These are phyloP conservation scores for Colletotrichum euphorbiae DNA, from an alignment of 2,329 filamentous ascomycete species.

Conservation along the genomic window DNA sequence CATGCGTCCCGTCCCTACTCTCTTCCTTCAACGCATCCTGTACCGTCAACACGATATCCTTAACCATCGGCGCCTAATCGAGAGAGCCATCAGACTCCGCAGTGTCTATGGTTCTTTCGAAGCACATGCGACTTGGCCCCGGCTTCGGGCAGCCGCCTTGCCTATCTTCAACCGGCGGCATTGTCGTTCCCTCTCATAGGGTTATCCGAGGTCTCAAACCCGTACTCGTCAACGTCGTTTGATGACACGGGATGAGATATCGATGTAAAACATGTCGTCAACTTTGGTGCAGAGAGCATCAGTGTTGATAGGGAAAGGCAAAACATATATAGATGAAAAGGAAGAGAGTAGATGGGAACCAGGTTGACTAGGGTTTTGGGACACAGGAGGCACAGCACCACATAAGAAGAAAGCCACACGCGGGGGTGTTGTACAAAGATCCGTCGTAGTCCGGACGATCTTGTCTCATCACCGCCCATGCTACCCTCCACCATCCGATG, in stretches of 20 bases:
- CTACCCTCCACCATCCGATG: conserved; percentile 16
- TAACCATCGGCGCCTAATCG: not conserved
- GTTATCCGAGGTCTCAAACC: not conserved
- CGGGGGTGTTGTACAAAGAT: conserved; percentile 35
- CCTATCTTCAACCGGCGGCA: not conserved
- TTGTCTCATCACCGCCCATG: conserved; percentile 34
- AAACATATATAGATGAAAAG: conserved; percentile 30
- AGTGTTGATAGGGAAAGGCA: not conserved
- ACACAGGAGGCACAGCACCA: not conserved
- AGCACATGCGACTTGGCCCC: not conserved
- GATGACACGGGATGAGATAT: not conserved
- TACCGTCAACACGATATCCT: not conserved
- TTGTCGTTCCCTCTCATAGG: not conserved
- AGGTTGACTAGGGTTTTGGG: not conserved
- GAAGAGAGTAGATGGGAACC: not conserved
- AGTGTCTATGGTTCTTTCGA: conserved; percentile 1
- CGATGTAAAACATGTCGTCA: not conserved
- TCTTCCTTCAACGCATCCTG: too few species aligned
- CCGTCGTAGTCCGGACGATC: conserved; percentile 36
- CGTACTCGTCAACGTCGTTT: conserved; percentile 1
- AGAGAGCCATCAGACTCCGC: not conserved
- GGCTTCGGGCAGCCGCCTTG: not conserved
- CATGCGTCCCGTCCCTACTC: not conserved
- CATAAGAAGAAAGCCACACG: not conserved
- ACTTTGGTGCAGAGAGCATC: not conserved